Conservation (phyloP, 495 filamentous ascomycete genomes). For the Neurospora cerealis region DNA sequence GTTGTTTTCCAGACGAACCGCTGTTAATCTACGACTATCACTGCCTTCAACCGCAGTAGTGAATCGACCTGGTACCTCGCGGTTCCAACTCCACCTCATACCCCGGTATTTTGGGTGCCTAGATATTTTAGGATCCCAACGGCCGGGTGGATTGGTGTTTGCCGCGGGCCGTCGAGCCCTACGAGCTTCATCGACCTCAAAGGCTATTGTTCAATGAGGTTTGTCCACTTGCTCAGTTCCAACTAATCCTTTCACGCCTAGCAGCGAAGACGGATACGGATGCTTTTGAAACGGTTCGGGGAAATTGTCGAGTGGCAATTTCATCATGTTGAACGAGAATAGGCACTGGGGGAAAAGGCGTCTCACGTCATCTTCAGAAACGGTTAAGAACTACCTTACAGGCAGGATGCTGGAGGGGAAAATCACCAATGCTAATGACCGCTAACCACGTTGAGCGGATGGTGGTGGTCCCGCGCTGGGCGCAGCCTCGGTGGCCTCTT, state of each 20-base stretch:
- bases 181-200: not conserved
- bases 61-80: not conserved
- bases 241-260: not conserved
- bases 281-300: not conserved
- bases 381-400: not conserved
- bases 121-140: not conserved
- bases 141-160: not conserved
- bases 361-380: constrained; percentile 8
- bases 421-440: not conserved
- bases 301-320: not conserved
- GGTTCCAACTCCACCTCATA: not conserved
- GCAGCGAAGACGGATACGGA: not conserved
- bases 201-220: not conserved
- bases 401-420: constrained; percentile 2
- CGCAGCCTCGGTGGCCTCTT: not conserved
- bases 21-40: not conserved
- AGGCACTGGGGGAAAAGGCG: not conserved
- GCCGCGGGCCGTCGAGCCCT: not conserved
- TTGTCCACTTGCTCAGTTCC: not conserved
- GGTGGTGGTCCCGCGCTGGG: not conserved
- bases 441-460: not conserved
- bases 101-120: not conserved
- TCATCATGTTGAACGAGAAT: not conserved
- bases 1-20: not conserved
- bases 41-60: not conserved